phyloP scores from a whole-genome alignment of 768 basidiomycete genomes.

The Panaeolus papilionaceus region DNA sequence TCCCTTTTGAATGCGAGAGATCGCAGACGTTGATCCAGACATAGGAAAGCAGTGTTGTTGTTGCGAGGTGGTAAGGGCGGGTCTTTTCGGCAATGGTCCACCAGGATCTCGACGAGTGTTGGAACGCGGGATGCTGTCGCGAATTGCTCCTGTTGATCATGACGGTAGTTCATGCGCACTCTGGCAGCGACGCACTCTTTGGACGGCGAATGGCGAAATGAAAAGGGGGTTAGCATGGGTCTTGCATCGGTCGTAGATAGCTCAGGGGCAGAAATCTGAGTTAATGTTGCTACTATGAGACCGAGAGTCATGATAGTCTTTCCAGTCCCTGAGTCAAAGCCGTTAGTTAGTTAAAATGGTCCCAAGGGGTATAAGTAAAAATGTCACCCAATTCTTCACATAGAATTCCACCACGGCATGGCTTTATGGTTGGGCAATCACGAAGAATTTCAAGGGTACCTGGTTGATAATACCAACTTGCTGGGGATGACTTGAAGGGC shows the following conservation, averaged over 20 bases:
- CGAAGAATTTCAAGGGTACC: slow-evolving; percentile 65
- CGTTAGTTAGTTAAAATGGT: not conserved
- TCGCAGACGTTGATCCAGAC: slow-evolving; percentile 36
- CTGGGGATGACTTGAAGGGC: slow-evolving; percentile 35
- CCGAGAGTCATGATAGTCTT: slow-evolving; percentile 84
- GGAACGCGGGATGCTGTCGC: slow-evolving; percentile 46
- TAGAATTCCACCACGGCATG: slow-evolving; percentile 71
- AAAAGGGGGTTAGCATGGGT: slow-evolving; percentile 67
- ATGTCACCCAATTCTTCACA: slow-evolving; percentile 80
- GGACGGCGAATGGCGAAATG: slow-evolving; percentile 66
- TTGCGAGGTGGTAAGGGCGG: slow-evolving; percentile 43
- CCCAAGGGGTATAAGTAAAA: not conserved
- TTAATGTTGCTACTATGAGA: slow-evolving; percentile 67
- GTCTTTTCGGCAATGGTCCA: slow-evolving; percentile 54
- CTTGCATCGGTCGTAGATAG: slow-evolving; percentile 57
- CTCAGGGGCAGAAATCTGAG: slow-evolving; percentile 70
- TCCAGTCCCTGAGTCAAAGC: slow-evolving; percentile 64
- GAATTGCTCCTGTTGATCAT: not conserved
- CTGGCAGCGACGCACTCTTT: slow-evolving; percentile 51
- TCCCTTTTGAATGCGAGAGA: slow-evolving; percentile 27
- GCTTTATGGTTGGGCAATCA: slow-evolving; percentile 57
- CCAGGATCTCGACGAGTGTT: slow-evolving; percentile 66
- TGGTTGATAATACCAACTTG: slow-evolving; percentile 61
- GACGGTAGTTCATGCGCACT: slow-evolving; percentile 29
- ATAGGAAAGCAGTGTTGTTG: slow-evolving; percentile 15